Conservation (phyloP, 78 protist species). For the Pelomyxa schiedti region DNA sequence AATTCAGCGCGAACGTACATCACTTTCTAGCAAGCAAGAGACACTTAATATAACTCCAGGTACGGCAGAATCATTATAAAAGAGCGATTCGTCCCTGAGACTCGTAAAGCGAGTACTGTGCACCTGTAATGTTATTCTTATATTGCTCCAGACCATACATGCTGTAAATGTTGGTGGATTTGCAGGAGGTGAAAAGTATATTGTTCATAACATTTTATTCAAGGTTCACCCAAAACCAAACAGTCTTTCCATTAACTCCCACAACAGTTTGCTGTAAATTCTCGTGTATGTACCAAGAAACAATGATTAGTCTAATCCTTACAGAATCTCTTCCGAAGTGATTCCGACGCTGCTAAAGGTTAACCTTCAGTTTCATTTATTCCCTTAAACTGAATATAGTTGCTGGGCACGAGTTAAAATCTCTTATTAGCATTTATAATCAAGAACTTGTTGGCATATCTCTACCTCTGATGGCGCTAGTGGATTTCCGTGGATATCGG, state of each 20-base stretch:
- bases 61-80: conserved; percentile 1
- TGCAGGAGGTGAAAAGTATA: neutral
- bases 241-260: too few relatives aligned
- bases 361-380: too few relatives aligned
- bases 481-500: neutral
- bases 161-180: neutral
- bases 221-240: neutral
- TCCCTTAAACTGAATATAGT: too few relatives aligned
- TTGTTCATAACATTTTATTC: neutral
- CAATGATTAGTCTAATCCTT: neutral
- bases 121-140: neutral
- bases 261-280: too few relatives aligned
- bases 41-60: neutral
- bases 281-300: neutral
- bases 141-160: neutral
- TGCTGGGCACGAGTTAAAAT: neutral
- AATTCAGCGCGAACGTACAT: neutral
- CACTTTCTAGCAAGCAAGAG: neutral
- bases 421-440: neutral
- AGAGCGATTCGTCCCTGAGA: neutral
- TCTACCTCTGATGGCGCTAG: neutral
- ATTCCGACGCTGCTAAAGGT: neutral
- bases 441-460: neutral
- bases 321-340: neutral
- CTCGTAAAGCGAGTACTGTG: too few relatives aligned